phyloP scores from a whole-genome alignment of 345 rosid genomes.

The Populus nigra region DNA sequence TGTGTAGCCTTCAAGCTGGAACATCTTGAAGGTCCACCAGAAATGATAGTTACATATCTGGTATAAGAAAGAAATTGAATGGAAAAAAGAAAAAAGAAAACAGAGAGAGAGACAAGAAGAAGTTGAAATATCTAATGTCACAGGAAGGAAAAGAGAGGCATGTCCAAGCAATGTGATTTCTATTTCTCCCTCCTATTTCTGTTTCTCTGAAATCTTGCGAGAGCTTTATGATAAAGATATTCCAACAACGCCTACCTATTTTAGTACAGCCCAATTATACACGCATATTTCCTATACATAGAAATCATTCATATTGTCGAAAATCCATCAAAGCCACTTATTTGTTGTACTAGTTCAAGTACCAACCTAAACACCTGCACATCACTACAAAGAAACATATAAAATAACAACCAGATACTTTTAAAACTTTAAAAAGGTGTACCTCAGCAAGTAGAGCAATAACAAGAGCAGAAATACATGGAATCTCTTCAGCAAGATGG shows the following conservation, averaged over 20 bases:
- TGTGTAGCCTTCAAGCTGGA: neutral
- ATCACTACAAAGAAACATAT: neutral
- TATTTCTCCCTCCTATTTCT: neutral
- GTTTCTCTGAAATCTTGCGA: neutral
- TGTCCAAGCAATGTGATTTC: neutral
- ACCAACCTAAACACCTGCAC: neutral
- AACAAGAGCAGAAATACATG: constrained; percentile 96
- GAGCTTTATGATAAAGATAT: neutral
- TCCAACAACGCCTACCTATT: neutral
- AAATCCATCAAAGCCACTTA: neutral
- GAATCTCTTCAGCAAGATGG: constrained; percentile 97
- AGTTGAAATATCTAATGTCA: neutral
- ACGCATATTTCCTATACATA: neutral
- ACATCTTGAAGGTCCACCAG: neutral
- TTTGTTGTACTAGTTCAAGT: neutral
- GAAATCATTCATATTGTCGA: neutral
- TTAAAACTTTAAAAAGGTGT: constrained; percentile 14
- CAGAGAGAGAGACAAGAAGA: neutral
- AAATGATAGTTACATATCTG: neutral
- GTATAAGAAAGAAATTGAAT: neutral
- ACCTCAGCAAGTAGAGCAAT: constrained; percentile 97
- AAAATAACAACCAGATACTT: neutral
- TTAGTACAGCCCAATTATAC: neutral
- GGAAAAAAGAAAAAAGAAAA: neutral
- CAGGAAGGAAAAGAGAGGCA: neutral